Conservation (phyloP, 1,139 yeast genomes). For the Kodamaea anthophila region DNA sequence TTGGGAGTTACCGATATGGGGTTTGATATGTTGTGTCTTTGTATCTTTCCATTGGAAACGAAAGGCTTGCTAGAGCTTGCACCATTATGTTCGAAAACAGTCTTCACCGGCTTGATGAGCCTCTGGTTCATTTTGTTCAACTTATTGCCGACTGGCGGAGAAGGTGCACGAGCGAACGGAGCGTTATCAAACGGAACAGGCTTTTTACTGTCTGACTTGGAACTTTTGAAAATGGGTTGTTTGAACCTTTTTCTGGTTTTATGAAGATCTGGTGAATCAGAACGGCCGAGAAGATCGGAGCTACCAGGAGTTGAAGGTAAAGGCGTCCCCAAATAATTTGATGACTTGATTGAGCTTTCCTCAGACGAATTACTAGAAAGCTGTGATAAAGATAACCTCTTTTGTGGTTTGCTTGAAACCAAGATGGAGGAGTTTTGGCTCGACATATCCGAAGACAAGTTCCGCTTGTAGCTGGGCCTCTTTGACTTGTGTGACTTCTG, state of each 20-base stretch:
- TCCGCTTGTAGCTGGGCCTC: constrained; percentile 31
- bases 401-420: constrained; percentile 16
- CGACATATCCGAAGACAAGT: constrained; percentile 35
- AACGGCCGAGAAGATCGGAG: constrained; percentile 4
- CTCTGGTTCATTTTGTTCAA: constrained; percentile 13
- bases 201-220: constrained; percentile 3
- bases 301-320: constrained; percentile 7
- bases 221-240: constrained; percentile 6
- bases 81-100: constrained; percentile 10
- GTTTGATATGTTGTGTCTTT: constrained; percentile 8
- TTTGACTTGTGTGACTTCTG: constrained; percentile 7
- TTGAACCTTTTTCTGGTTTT: constrained; percentile 14
- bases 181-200: constrained; percentile 6
- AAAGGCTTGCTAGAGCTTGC: constrained; percentile 3
- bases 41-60: constrained; percentile 7
- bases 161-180: constrained; percentile 21
- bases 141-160: constrained; percentile 32
- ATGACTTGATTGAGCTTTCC: constrained; percentile 21
- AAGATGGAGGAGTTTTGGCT: constrained; percentile 29
- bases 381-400: constrained; percentile 27
- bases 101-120: constrained; percentile 10
- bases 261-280: constrained; percentile 17
- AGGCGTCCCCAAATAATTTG: constrained; percentile 14
- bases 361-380: constrained; percentile 38
- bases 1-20: constrained; percentile 8